Base-by-base conservation (phyloP, 768 basidiomycete species). In the Trametes punicea region DNA sequence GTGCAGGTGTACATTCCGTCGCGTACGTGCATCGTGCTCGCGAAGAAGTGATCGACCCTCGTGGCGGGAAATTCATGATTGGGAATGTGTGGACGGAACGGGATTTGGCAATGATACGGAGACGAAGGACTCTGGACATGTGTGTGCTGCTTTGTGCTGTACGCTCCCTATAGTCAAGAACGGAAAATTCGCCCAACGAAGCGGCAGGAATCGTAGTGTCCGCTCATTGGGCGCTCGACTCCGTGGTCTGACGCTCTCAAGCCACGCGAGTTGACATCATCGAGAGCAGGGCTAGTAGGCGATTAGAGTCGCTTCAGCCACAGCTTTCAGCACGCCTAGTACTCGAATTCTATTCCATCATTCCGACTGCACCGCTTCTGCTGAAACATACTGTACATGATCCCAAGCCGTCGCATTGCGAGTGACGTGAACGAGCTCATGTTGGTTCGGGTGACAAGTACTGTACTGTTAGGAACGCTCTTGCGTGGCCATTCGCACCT, bases 1-100 rank as follows among this genome's bases (percentile, higher is more conserved):
- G 36, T 55, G 21, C 62, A 90, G 85, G 83, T 88, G 21, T 90
- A 90, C 66, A 77, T 87, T 47, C 88, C 88, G 16, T 73, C 81
- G 11, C 80, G 87, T 62, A 83, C 83, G 11, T 81, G 80, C 65
- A 72, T 90, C 52, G 79, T 90, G 44, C 79, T 90, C 27, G 82
- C 77, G 29, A 85, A 79, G 55, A 53, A 63, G 55, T 55, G 48
- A 20, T 40, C 26, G 15, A 15, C 30, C 8, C 27, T 13, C 27
- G 29, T 30, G 9, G n/a, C 20, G 39, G 10, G 6, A 5, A 18
- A 11, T 1, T 20, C 18, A 16, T 13, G 34, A 18, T 18, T 38
- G 5, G 38, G 15, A 40, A n/a, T 6, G 36, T 2, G 25, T 18
- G 8, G 18, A n/a, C 6, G 39, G 49, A 29, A 30, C 5, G 44